These are phyloP conservation scores for Stylosanthes scabra DNA, from an alignment of 331 rosid species.

Conservation along the genomic window DNA sequence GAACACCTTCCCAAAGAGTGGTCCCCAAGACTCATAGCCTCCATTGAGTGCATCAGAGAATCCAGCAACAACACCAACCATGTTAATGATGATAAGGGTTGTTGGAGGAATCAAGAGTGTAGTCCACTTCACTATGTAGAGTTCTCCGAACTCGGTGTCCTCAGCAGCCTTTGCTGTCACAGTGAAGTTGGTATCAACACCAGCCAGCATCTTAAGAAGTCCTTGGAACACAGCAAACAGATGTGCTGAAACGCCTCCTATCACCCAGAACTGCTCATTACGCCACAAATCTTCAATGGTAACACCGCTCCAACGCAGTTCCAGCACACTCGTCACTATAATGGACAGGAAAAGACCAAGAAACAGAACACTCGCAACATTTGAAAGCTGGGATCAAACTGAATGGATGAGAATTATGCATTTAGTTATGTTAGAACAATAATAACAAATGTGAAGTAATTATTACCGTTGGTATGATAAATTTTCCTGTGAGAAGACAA, in stretches of 20 bases:
- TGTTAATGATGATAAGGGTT: conserved; percentile 74
- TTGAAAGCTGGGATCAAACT: conserved; percentile 75
- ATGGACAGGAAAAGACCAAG: conserved; percentile 96
- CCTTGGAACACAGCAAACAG: conserved; percentile 98
- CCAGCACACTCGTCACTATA: conserved; percentile 79
- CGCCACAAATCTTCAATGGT: conserved; percentile 90
- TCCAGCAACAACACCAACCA: conserved; percentile 98
- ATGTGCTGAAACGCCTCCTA: conserved; percentile 98
- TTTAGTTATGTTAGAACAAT: neutral
- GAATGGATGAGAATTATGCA: conserved; percentile 5
- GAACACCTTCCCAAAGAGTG: conserved; percentile 94
- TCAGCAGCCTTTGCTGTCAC: conserved; percentile 93
- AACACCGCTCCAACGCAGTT: conserved; percentile 97
- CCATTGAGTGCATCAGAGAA: conserved; percentile 94
- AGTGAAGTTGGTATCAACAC: conserved; percentile 93
- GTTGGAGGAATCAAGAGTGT: conserved; percentile 97
- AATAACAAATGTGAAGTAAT: conserved; percentile 29
- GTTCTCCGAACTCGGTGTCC: conserved; percentile 84
- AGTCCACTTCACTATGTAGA: conserved; percentile 91
- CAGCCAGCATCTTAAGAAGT: conserved; percentile 86
- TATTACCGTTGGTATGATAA: conserved; percentile 98
- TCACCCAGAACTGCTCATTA: conserved; percentile 98
- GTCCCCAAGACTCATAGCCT: conserved; percentile 98
- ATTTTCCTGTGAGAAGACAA: conserved; percentile 97
- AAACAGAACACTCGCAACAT: conserved; percentile 87